Conservation (phyloP, 257 asterid species). For the Handroanthus guayacan region DNA sequence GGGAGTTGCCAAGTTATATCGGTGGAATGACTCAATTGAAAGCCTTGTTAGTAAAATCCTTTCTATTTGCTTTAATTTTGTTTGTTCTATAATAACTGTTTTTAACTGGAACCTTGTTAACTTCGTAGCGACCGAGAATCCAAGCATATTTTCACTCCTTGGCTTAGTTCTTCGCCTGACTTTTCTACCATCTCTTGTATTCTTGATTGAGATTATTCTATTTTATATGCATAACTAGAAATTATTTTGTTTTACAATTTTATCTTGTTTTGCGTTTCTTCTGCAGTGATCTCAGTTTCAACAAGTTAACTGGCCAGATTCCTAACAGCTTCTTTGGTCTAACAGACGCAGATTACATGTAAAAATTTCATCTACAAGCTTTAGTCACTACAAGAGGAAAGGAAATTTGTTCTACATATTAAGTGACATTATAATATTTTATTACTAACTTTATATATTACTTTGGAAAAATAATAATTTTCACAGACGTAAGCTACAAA, state of each 20-base stretch:
- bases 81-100: not conserved
- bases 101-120: too few species aligned
- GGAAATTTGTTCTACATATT: too few species aligned
- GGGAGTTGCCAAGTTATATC: slow-evolving; percentile 55
- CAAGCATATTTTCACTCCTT: too few species aligned
- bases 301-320: slow-evolving; percentile 68
- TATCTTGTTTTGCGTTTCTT: not conserved
- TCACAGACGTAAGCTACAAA: too few species aligned
- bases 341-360: slow-evolving; percentile 50
- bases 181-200: too few species aligned
- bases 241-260: not conserved
- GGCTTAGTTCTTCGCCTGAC: too few species aligned
- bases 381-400: not conserved
- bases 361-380: slow-evolving; percentile 20
- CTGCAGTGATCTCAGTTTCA: slow-evolving; percentile 79
- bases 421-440: too few species aligned
- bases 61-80: slow-evolving; percentile 11
- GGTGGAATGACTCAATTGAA: slow-evolving; percentile 46
- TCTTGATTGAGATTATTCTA: too few species aligned
- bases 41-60: slow-evolving; percentile 59
- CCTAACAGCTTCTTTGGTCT: slow-evolving; percentile 43
- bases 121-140: too few species aligned
- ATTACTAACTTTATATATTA: too few species aligned
- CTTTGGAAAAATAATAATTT: too few species aligned
- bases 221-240: too few species aligned